These are phyloP conservation scores for Breynia disticha DNA, from an alignment of 441 rosid genomes.

Conservation along the genomic window DNA sequence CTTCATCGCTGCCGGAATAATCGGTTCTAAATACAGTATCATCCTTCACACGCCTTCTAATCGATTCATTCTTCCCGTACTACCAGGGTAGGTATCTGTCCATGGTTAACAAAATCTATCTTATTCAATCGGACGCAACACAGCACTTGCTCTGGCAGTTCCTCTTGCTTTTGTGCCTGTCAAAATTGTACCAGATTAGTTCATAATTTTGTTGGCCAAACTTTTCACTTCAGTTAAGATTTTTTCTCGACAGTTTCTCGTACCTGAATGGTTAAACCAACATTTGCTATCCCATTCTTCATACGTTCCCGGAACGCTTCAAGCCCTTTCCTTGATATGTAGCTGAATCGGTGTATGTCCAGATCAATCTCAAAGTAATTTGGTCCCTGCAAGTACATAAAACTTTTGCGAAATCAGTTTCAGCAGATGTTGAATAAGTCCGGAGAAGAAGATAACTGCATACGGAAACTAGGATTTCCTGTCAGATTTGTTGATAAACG, in stretches of 20 bases:
- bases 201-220: not conserved
- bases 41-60: not conserved
- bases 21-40: no score
- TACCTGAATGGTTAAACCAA: constrained; percentile 90
- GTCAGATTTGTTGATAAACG: no score
- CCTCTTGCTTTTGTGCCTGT: constrained; percentile 83
- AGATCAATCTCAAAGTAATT: constrained; percentile 79
- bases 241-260: no score
- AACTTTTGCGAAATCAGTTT: no score
- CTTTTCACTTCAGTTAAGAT: no score
- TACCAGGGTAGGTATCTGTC: constrained; percentile 67
- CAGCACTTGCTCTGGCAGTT: constrained; percentile 73
- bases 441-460: no score
- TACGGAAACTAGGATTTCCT: no score
- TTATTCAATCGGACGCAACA: constrained; percentile 66
- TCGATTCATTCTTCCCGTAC: constrained; percentile 28
- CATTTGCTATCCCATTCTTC: constrained; percentile 57
- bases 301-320: constrained; percentile 75
- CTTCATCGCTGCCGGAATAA: no score
- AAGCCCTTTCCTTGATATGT: constrained; percentile 81
- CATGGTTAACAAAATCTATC: constrained; percentile 61
- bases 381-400: constrained; percentile 38
- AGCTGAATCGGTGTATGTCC: constrained; percentile 89
- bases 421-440: no score
- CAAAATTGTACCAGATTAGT: not conserved